These are phyloP conservation scores for Trematosphaeria pertusa DNA, from an alignment of 2,329 filamentous ascomycete species.

Conservation along the genomic window DNA sequence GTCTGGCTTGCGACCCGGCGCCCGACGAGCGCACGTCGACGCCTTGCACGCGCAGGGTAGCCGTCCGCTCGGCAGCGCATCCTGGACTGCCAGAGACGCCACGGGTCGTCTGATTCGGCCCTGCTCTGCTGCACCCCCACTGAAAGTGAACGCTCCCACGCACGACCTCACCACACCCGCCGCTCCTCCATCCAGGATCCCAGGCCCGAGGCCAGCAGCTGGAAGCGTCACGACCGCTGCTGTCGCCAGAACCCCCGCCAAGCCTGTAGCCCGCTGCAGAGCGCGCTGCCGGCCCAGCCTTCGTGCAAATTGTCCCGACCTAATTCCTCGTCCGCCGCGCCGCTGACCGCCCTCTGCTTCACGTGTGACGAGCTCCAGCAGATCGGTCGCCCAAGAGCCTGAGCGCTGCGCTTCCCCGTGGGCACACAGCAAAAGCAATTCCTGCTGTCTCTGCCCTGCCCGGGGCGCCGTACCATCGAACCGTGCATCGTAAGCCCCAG, in stretches of 20 bases:
- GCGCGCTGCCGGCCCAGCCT: conserved; percentile 12
- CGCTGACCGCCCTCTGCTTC: no score
- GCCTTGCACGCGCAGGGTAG: not conserved
- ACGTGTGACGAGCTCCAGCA: no score
- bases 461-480: not conserved
- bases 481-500: conserved; percentile 10
- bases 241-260: conserved; percentile 21
- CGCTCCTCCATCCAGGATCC: no score
- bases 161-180: not conserved
- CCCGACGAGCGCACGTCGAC: not conserved
- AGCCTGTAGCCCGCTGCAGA: conserved; percentile 13
- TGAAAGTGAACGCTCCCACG: not conserved
- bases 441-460: conserved; percentile 3
- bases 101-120: not conserved
- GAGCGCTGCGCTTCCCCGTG: conserved; percentile 11
- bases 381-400: no score
- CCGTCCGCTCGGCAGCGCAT: not conserved
- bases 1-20: not conserved
- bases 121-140: not conserved
- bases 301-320: conserved; percentile 21
- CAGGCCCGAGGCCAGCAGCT: conserved; percentile 9
- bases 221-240: conserved; percentile 7
- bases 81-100: not conserved
- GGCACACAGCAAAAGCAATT: conserved; percentile 7
- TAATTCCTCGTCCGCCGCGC: conserved; percentile 7